Evolutionary conservation across 768 basidiomycete species (phyloP), one percentile per base, ranked within the genome.

Genomic region (Psilocybe tampanensis): DNA sequence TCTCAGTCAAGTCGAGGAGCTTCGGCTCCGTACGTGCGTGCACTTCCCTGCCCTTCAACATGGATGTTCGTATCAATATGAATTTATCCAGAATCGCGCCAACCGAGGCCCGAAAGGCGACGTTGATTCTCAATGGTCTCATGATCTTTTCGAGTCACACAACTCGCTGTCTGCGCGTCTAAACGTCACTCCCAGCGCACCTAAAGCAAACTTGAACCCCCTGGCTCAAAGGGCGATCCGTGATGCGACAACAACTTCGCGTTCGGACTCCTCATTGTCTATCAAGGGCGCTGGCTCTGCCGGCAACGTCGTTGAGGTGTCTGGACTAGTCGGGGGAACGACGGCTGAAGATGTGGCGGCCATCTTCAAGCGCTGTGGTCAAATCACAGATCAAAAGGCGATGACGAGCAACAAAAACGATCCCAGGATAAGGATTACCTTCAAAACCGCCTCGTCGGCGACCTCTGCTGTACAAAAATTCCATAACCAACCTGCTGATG

Each of bases 261-360:
- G 68, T 39, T 57, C 71, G 60, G 57, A 68, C 60, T 55, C 65
- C 9, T 72, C 76, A 19, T 67, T 90, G 13, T 79, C 77, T 12
- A 90, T 92, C 72, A 90, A 89, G 69, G 89, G 89, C 13, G 89
- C 89, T 8, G 78, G 84, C 44, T 60, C 74, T 1, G 72, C 79
- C 39, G 85, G 86, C 15, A 90, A 90, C 62, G 84, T 89, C 33
- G 85, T 94, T 0, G 84, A 92, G 67, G 86, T 94, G 21, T 77
- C 83, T 2, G 90, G 89, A 2, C 72, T 94, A 21, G 88, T 87
- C 9, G 72, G 73, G 11, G 92, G 92, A 1, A 94, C 92, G 22
- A 92, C 89, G 8, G 80, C 88, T 15, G 91, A 89, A 15, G 92
- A 94, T 69, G 92, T 94, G 47, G 83, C 85, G 67, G 90, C 92